phyloP scores from a whole-genome alignment of 805 yeast species.

The Spathaspora sp. region DNA sequence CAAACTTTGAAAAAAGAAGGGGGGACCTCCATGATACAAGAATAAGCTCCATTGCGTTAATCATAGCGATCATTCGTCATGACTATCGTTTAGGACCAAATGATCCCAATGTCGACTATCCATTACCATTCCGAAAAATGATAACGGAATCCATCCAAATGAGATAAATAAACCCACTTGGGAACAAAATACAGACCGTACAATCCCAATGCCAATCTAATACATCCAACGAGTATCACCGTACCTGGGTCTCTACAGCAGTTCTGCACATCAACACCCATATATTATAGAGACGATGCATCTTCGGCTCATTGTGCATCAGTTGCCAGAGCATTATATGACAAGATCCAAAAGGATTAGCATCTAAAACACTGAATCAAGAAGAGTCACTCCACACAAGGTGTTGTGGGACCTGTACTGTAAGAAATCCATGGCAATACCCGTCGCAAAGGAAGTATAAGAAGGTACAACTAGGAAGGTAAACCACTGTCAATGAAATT shows the following conservation, averaged over 20 bases:
- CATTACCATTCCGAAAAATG: slow-evolving; percentile 2
- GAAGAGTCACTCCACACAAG: neutral
- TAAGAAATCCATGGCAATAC: neutral
- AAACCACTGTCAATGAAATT: slow-evolving; percentile 17
- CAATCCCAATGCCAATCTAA: neutral
- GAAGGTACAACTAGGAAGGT: neutral
- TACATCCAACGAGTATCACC: neutral
- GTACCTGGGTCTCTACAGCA: neutral
- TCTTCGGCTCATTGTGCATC: neutral
- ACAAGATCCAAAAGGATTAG: slow-evolving; percentile 19
- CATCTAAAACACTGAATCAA: slow-evolving; percentile 1
- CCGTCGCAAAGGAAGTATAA: neutral
- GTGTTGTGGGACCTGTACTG: neutral
- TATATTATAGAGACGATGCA: too few relatives aligned
- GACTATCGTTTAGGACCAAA: slow-evolving; percentile 66
- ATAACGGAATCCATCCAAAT: slow-evolving; percentile 15
- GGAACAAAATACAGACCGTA: slow-evolving; percentile 7
- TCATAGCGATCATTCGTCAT: slow-evolving; percentile 55
- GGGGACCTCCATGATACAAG: slow-evolving; percentile 61
- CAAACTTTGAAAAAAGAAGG: slow-evolving; percentile 14
- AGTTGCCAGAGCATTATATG: slow-evolving; percentile 16
- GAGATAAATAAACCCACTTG: slow-evolving; percentile 13
- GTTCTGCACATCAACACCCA: neutral
- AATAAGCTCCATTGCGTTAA: slow-evolving; percentile 88
- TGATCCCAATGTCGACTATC: slow-evolving; percentile 60